A percentile compares a stretch with the other conserved stretches of the same genome.
Conservation (phyloP, 2,329 filamentous ascomycete species). For the Colletotrichum endophyticum region DNA sequence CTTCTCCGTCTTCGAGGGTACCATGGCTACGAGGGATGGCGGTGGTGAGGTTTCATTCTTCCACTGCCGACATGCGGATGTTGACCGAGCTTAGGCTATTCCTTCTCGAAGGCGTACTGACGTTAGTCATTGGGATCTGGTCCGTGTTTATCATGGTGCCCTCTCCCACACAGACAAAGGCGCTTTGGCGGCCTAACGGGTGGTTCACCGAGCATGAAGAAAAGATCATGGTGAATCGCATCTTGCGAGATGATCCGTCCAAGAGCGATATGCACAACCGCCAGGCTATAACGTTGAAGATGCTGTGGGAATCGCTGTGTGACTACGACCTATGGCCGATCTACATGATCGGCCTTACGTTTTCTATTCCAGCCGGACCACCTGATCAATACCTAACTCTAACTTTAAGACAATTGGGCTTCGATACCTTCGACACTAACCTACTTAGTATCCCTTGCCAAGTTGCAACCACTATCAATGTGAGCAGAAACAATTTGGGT, state of each 20-base stretch:
- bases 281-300: slow-evolving; percentile 48
- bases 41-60: slow-evolving; percentile 17
- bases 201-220: slow-evolving; percentile 64
- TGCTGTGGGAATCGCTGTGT: slow-evolving; percentile 49
- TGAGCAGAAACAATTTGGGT: neutral
- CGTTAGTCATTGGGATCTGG: slow-evolving; percentile 25
- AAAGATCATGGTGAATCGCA: slow-evolving; percentile 60
- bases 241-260: slow-evolving; percentile 58
- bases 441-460: slow-evolving; percentile 16
- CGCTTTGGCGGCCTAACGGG: slow-evolving; percentile 52
- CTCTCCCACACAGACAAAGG: slow-evolving; percentile 41
- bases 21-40: slow-evolving; percentile 25
- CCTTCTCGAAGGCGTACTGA: slow-evolving; percentile 11
- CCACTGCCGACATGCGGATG: neutral
- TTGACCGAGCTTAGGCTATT: neutral
- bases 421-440: slow-evolving; percentile 54
- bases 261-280: slow-evolving; percentile 61
- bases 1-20: slow-evolving; percentile 28
- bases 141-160: slow-evolving; percentile 33
- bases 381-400: slow-evolving; percentile 27
- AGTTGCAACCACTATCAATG: neutral
- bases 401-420: slow-evolving; percentile 24
- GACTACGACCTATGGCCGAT: slow-evolving; percentile 63
- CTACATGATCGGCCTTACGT: slow-evolving; percentile 53
- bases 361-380: slow-evolving; percentile 29